phyloP scores from a whole-genome alignment of 179 eudicot genomes.

The Beta corolliflora region DNA sequence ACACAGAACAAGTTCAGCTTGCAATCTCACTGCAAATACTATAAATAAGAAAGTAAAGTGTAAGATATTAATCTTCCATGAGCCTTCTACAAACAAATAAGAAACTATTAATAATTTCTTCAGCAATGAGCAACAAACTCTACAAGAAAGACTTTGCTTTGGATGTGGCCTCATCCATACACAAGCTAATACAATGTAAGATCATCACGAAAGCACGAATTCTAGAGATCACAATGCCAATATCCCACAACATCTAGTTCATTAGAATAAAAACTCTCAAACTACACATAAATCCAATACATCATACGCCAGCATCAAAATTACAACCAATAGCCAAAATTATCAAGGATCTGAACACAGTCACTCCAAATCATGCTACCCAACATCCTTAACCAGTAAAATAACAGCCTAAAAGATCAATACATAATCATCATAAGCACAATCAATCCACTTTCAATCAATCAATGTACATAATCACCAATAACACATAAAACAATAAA shows the following conservation, averaged over 20 bases:
- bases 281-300: not conserved
- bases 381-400: not conserved
- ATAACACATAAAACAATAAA: too few relatives aligned
- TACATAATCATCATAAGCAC: constrained; percentile 8
- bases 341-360: not conserved
- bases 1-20: not conserved
- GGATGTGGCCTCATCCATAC: not conserved
- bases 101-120: not conserved
- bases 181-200: not conserved
- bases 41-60: too few relatives aligned
- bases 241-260: not conserved
- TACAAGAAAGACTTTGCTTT: not conserved
- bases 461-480: not conserved
- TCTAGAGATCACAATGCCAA: not conserved
- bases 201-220: too few relatives aligned
- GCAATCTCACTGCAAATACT: not conserved
- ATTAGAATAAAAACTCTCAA: not conserved
- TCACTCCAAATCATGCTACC: not conserved
- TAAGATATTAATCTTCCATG: not conserved
- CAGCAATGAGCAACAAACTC: not conserved
- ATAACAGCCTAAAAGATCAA: not conserved
- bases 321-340: not conserved
- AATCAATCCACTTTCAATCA: constrained; percentile 19
- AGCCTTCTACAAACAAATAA: too few relatives aligned
- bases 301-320: not conserved